Evolutionary conservation across 208 protist genomes (phyloP).

Genomic region (Herpetomonas samuelpessoai): DNA sequence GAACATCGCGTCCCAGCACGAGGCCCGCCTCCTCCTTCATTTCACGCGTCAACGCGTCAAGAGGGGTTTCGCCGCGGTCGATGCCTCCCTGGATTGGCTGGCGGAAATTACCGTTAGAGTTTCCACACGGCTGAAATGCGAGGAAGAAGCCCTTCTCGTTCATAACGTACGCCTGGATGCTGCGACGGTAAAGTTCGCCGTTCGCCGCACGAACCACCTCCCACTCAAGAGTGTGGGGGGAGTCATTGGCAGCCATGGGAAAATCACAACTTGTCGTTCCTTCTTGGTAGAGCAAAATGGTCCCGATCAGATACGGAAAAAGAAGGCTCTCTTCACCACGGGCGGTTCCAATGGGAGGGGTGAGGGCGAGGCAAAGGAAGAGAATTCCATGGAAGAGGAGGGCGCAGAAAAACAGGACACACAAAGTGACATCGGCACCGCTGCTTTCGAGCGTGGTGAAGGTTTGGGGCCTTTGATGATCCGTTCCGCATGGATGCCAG

Average conservation of each 20-base stretch:
- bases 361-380: slow-evolving; percentile 1
- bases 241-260: too few relatives aligned
- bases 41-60: slow-evolving; percentile 3
- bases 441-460: too few relatives aligned
- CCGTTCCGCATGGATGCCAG: too few relatives aligned
- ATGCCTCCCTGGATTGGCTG: slow-evolving; percentile 13
- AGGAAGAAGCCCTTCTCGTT: slow-evolving; percentile 13
- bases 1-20: not conserved
- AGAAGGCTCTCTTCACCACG: not conserved
- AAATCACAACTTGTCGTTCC: too few relatives aligned
- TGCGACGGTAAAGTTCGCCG: slow-evolving; percentile 4
- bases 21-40: slow-evolving; percentile 12
- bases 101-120: slow-evolving; percentile 4
- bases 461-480: too few relatives aligned
- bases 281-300: too few relatives aligned
- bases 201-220: not conserved
- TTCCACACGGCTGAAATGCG: not conserved
- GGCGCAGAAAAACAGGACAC: slow-evolving; percentile 9
- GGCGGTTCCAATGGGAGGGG: not conserved
- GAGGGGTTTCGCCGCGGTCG: slow-evolving; percentile 2
- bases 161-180: slow-evolving; percentile 10
- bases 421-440: not conserved
- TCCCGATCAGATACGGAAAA: too few relatives aligned
- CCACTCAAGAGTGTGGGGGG: too few relatives aligned
- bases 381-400: slow-evolving; percentile 12